These are phyloP conservation scores for Podaxis rugospora DNA, from an alignment of 768 basidiomycete genomes.

Conservation along the genomic window DNA sequence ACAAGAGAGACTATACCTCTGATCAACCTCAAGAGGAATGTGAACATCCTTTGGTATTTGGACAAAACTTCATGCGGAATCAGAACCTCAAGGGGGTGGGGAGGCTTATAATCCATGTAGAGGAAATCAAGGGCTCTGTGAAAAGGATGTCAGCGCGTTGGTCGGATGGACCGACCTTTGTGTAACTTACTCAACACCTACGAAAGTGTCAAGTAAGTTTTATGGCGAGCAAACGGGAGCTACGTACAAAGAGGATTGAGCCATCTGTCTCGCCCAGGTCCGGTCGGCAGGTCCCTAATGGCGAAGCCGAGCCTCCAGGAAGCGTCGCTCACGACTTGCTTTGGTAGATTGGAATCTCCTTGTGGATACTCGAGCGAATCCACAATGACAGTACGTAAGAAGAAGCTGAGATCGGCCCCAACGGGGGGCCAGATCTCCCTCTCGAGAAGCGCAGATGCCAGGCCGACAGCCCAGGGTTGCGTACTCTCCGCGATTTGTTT, in stretches of 20 bases:
- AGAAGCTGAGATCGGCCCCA: constrained; percentile 79
- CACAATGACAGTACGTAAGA: constrained; percentile 78
- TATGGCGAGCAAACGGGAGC: neutral
- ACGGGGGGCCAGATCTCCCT: constrained; percentile 84
- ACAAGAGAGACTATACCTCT: constrained; percentile 48
- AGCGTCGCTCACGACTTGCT: constrained; percentile 37
- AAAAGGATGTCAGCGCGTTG: constrained; percentile 1
- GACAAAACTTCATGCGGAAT: constrained; percentile 69
- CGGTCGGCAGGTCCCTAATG: constrained; percentile 66
- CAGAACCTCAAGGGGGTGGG: constrained; percentile 67
- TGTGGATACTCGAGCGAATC: constrained; percentile 57
- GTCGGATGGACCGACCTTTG: neutral
- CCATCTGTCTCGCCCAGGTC: constrained; percentile 70
- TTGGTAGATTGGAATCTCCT: constrained; percentile 24
- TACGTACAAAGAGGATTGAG: constrained; percentile 74
- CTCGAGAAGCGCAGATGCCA: constrained; percentile 69
- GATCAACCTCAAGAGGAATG: constrained; percentile 72
- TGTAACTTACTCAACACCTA: constrained; percentile 44
- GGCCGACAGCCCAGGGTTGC: constrained; percentile 61
- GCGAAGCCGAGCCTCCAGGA: constrained; percentile 81
- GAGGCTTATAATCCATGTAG: constrained; percentile 88
- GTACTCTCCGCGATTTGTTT: constrained; percentile 22
- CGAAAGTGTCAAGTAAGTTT: constrained; percentile 2
- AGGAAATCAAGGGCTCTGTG: constrained; percentile 82
- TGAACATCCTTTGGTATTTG: constrained; percentile 83